Evolutionary conservation across 768 basidiomycete species (phyloP), one percentile per base, ranked within the genome.

Genomic region (Tulasnella sp.): DNA sequence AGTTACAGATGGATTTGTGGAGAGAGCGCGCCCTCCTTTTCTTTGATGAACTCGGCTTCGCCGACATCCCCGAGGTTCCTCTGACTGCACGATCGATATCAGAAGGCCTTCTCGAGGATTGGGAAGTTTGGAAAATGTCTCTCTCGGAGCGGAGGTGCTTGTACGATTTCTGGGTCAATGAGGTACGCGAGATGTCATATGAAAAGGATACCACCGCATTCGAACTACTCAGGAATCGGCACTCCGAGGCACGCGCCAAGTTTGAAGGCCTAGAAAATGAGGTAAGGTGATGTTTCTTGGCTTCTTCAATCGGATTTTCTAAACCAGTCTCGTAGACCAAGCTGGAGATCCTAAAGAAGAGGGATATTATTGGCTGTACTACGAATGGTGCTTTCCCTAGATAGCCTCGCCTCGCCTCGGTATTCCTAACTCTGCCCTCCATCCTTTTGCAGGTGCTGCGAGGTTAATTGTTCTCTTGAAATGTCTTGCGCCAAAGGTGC

Each of bases 321-420:
- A 59, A 41, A 9, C 2, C 9, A 29, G 25, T 44, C 15, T 17
- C 24, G 17, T 63, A 88, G 86, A 70, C 73, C 52, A 76, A 81
- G 10, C 76, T 80, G 0, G 73, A 74, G 2, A 69, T 89, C 5
- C 71, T 90, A 3, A 66, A 68, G 29, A 68, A 73, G 3, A 74
- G 78, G 0, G 78, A 86, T 64, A 74, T 89, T 21, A 78, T 88
- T 45, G 87, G 83, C 7, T 87, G 85, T 62, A 89, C 87, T 0
- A 88, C 86, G 0, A 87, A 81, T 21, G 85, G 84, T 83, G 65
- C 25, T 21, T 59, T 4, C 12, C 11, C 17, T 15, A 12, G 9
- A 31, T 4, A 10, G 11, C 12, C 27, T 17, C 3, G 38, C 9
- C 38, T 8, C 15, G 27, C 8, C 7, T 22, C 9, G n/a, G 12